Evolutionary conservation across 345 rosid species (phyloP), one percentile per base, ranked within the genome.

Genomic region (Eutrema yunnanense): DNA sequence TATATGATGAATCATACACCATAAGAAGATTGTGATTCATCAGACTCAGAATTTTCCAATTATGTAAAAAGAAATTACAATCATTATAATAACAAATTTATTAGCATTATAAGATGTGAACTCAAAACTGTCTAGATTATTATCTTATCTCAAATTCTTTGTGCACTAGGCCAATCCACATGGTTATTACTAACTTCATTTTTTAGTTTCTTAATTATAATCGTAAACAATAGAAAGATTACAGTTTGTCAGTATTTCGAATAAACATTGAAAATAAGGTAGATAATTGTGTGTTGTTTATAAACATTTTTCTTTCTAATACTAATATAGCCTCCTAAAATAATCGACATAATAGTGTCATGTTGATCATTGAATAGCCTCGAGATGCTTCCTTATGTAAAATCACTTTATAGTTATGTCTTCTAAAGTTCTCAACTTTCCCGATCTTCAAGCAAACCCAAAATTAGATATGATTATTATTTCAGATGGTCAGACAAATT

Each of bases 361-460:
- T 62, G 65, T 52, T 60, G 69, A 44, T 69, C 30, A 76, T 55
- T 62, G 34, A 42, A 63, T 58, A 63, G 46, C 75, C 80, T 76
- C 75, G 79, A 69, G 79, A 75, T 75, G 79, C 74, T 69, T 62
- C 40, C 56, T 62, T 42, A 61, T 43, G 58, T 52, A 55, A 62
- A 75, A 43, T 11, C 4, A 67, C 79, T 69, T 69, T 69, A 55
- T 38, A 62, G 65, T 69, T 38, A 40, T 70, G 71, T 70, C 62
- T 58, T 54, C 19, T 14, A 57, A 70, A 70, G 47, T 37, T 34
- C 22, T 48, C 75, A 63, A 55, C 80, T 76, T 76, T 70, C 75
- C 71, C 80, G 48, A 69, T 76, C 75, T 76, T 64, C 75, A 76
- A 76, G 80, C 80, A 76, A 71, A 76, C 72, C 42, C 61, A 36